A percentile compares a stretch with the other conserved stretches of the same genome.
Conservation (phyloP, 2,329 filamentous ascomycete species). For the Aspergillus sp. region DNA sequence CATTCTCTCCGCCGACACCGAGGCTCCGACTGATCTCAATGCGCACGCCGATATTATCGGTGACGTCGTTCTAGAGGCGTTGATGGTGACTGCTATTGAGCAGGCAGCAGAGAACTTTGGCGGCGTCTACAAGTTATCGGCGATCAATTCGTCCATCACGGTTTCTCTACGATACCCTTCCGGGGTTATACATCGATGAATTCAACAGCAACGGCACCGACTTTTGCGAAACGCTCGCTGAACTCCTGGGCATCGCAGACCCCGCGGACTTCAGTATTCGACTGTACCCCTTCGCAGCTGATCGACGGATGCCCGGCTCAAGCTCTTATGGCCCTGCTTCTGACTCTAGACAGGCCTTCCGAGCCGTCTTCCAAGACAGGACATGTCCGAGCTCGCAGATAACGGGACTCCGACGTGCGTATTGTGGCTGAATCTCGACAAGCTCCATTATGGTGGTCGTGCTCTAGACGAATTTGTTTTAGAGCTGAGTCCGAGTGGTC, state of each 20-base stretch:
- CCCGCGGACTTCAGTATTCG: slow-evolving; percentile 1
- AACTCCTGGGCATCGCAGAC: not conserved
- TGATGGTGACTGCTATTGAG: slow-evolving; percentile 24
- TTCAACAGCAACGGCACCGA: slow-evolving; percentile 9
- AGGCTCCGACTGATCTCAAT: slow-evolving; percentile 24
- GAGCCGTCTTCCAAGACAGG: slow-evolving; percentile 27
- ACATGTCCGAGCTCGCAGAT: slow-evolving; percentile 30
- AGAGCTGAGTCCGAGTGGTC: slow-evolving; percentile 23
- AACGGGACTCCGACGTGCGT: slow-evolving; percentile 32
- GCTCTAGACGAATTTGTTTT: slow-evolving; percentile 34
- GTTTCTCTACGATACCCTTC: not conserved
- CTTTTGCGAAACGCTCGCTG: slow-evolving; percentile 3
- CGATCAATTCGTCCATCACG: not conserved
- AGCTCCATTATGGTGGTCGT: slow-evolving; percentile 22
- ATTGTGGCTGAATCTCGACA: slow-evolving; percentile 32
- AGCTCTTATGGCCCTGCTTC: not conserved
- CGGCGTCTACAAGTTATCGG: not conserved
- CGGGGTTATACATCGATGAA: slow-evolving; percentile 6
- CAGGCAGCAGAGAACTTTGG: slow-evolving; percentile 8
- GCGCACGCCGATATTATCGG: slow-evolving; percentile 35
- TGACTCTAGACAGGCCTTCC: slow-evolving; percentile 22
- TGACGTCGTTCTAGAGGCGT: slow-evolving; percentile 28
- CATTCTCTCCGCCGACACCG: slow-evolving; percentile 35
- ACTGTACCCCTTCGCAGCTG: slow-evolving; percentile 14
- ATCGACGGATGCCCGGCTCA: no score